Evolutionary conservation across 2,329 filamentous ascomycete genomes (phyloP).

Genomic region (Drechslerella dactyloides): DNA sequence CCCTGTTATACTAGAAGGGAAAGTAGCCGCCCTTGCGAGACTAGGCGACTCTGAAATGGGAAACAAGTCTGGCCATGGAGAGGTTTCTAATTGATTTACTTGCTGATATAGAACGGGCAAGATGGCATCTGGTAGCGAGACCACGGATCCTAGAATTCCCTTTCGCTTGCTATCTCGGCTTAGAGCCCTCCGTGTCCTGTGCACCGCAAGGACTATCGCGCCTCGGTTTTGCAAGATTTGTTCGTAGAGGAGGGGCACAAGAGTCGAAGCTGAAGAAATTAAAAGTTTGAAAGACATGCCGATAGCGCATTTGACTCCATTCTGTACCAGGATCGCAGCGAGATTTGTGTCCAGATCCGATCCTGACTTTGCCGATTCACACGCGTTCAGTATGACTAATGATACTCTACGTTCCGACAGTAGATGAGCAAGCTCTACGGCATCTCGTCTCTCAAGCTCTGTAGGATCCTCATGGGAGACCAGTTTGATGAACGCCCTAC

Average conservation of each 20-base stretch:
- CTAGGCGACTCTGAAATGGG: not conserved
- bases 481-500: slow-evolving; percentile 1
- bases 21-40: not conserved
- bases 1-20: not conserved
- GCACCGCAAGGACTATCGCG: not conserved
- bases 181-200: not conserved
- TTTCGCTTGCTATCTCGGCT: not conserved
- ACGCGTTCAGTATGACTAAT: not conserved
- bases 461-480: not conserved
- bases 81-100: not conserved
- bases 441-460: not conserved
- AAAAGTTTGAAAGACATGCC: slow-evolving; percentile 12
- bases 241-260: not conserved
- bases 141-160: not conserved
- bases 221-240: not conserved
- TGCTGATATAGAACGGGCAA: not conserved
- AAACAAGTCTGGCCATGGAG: not conserved
- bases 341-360: not conserved
- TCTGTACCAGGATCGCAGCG: not conserved
- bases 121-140: not conserved
- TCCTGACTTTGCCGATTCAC: not conserved
- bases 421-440: not conserved
- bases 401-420: not conserved
- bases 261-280: not conserved
- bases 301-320: not conserved